Evolutionary conservation across 176 grass and related monocot genomes (phyloP).

Genomic region (Poa annua): DNA sequence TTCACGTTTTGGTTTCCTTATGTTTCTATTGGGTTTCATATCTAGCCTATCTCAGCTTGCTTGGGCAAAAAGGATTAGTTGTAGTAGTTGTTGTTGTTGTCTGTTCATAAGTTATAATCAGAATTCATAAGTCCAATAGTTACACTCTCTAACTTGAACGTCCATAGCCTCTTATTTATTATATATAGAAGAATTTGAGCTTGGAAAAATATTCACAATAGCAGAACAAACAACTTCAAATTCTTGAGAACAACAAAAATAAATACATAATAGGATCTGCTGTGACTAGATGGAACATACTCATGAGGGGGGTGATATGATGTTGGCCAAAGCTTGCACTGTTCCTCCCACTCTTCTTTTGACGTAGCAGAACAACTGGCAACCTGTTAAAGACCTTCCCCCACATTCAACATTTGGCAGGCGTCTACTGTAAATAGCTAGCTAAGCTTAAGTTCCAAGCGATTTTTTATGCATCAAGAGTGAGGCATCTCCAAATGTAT

Average conservation of each 20-base stretch:
- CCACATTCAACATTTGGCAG: slow-evolving; percentile 34
- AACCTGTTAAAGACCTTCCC: slow-evolving; percentile 59
- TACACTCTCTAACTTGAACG: slow-evolving; percentile 8
- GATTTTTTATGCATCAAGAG: neutral
- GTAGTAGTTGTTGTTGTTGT: no score
- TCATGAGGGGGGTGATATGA: slow-evolving; percentile 80
- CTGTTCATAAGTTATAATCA: no score
- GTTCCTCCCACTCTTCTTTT: slow-evolving; percentile 93
- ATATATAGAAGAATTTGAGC: neutral
- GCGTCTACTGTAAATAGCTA: slow-evolving; percentile 10
- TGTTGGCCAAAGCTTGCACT: slow-evolving; percentile 96
- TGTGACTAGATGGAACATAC: slow-evolving; percentile 46
- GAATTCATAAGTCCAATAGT: neutral
- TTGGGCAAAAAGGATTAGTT: no score
- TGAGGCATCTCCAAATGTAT: neutral
- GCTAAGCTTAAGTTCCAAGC: neutral
- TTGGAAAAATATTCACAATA: slow-evolving; percentile 10
- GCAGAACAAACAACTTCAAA: neutral
- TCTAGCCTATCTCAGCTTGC: no score
- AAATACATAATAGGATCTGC: slow-evolving; percentile 20
- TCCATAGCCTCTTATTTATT: neutral
- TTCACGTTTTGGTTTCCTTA: no score
- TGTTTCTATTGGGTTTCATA: no score
- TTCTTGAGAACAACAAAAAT: slow-evolving; percentile 7
- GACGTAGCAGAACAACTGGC: slow-evolving; percentile 72